Conservation (phyloP, 805 yeast species). For the Candida michaelii region DNA sequence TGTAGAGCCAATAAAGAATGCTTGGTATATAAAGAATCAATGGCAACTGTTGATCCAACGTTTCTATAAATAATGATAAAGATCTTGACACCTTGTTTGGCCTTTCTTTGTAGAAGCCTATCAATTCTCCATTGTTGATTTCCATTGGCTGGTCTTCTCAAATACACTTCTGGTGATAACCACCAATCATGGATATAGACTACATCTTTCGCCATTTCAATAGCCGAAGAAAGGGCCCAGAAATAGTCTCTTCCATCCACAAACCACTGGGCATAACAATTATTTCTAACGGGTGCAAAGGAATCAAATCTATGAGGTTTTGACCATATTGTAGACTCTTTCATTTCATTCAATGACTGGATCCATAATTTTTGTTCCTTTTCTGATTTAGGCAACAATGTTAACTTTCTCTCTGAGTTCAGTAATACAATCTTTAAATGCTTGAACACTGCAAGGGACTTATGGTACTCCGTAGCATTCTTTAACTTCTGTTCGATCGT, state of each 20-base stretch:
- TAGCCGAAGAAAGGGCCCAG: slow-evolving; percentile 93
- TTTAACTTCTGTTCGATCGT: slow-evolving; percentile 22
- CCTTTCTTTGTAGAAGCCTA: slow-evolving; percentile 81
- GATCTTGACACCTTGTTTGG: slow-evolving; percentile 92
- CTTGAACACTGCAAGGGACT: slow-evolving; percentile 49
- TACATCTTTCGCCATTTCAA: slow-evolving; percentile 90
- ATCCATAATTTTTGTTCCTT: slow-evolving; percentile 73
- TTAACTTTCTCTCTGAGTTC: slow-evolving; percentile 76
- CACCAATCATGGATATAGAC: slow-evolving; percentile 98
- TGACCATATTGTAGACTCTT: slow-evolving; percentile 68
- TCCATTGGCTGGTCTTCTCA: slow-evolving; percentile 92
- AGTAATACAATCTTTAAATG: slow-evolving; percentile 55
- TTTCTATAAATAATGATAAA: slow-evolving; percentile 90
- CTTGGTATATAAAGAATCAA: slow-evolving; percentile 92
- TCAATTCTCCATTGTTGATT: slow-evolving; percentile 94
- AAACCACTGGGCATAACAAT: slow-evolving; percentile 92
- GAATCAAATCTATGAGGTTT: slow-evolving; percentile 73
- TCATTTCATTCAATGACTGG: slow-evolving; percentile 69
- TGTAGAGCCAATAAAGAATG: slow-evolving; percentile 86
- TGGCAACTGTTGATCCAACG: slow-evolving; percentile 89
- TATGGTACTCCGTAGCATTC: slow-evolving; percentile 11
- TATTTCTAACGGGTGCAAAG: slow-evolving; percentile 86
- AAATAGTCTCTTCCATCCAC: slow-evolving; percentile 95
- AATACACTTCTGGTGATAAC: slow-evolving; percentile 90
- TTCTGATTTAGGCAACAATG: slow-evolving; percentile 66